Conservation (phyloP, 148 eudicot genomes). For the Pouteria glomerata region DNA sequence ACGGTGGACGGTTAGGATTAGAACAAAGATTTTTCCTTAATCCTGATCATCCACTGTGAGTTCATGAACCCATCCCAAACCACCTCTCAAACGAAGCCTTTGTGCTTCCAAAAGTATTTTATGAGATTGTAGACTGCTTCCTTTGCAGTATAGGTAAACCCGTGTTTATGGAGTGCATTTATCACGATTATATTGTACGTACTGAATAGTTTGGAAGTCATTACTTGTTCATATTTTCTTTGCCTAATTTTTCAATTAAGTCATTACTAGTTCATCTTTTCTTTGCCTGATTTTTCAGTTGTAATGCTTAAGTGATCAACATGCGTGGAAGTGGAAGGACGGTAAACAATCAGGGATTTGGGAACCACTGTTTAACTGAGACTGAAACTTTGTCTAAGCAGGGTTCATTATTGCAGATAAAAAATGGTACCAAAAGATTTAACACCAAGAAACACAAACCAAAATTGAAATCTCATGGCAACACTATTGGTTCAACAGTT, state of each 20-base stretch:
- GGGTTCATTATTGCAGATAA: conserved; percentile 2
- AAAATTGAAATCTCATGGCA: conserved; percentile 5
- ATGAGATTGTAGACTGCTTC: background rate
- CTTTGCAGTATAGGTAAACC: background rate
- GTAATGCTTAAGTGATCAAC: background rate
- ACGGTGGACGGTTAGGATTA: too few species aligned
- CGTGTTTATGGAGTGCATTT: background rate
- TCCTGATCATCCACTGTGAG: too few species aligned
- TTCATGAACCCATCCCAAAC: too few species aligned
- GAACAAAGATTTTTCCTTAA: too few species aligned
- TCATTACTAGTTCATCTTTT: background rate
- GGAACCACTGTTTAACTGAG: conserved; percentile 6
- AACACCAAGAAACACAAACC: conserved; percentile 13
- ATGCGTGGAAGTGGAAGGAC: conserved; percentile 16
- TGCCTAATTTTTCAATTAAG: background rate
- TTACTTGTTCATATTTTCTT: background rate
- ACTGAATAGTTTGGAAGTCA: background rate
- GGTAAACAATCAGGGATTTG: conserved; percentile 1
- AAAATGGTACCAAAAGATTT: background rate
- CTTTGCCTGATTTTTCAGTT: background rate
- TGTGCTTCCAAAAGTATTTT: background rate
- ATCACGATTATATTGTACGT: background rate
- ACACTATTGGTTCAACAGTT: background rate
- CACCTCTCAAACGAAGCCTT: too few species aligned
- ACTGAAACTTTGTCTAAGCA: background rate